Evolutionary conservation across 768 basidiomycete species (phyloP), one percentile per base, ranked within the genome.

Genomic region (Albatrellus ellisii): DNA sequence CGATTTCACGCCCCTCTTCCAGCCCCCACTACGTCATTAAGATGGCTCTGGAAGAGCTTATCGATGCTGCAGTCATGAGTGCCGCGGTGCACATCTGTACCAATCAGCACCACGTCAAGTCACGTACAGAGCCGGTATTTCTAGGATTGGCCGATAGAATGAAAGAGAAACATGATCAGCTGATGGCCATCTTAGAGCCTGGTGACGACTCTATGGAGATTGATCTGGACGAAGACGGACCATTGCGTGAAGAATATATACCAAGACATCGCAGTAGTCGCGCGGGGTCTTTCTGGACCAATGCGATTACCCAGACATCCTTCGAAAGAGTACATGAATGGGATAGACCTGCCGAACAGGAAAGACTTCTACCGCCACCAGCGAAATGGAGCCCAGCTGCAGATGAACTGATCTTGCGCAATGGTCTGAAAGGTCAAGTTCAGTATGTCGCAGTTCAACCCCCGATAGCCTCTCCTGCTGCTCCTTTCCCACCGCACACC

Each of bases 151-250:
- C 83, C 38, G 76, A 79, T 42, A 69, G 77, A 41, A 69, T 68
- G 46, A 65, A 62, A 46, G 74, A 77, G 45, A 69, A 65, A 34
- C 44, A 66, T 15, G 72, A 73, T 41, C 64, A 65, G 47, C 62
- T 71, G 42, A 54, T 62, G 36, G 59, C 41, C 12, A 42, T 42
- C 25, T 50, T 42, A 4, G 54, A 56, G 8, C 24, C 40, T 0
- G 37, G 34, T 12, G 44, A 49, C 17, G 77, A 79, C 45, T 65
- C 69, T 3, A 57, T 75, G 29, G 83, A 86, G 52, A 82, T 88
- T 40, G 77, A 88, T 59, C 64, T 88, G 32, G 85, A 88, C 50
- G 79, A 84, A 56, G 83, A 86, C 53, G 85, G 85, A 2, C 85
- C 85, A 26, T 65, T 88, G 38, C 65, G 83, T 38, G 81, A 85